A percentile compares a stretch with the other conserved stretches of the same genome.
Evolutionary conservation across 2,329 filamentous ascomycete species (phyloP).

Genomic region (Capronia americana): DNA sequence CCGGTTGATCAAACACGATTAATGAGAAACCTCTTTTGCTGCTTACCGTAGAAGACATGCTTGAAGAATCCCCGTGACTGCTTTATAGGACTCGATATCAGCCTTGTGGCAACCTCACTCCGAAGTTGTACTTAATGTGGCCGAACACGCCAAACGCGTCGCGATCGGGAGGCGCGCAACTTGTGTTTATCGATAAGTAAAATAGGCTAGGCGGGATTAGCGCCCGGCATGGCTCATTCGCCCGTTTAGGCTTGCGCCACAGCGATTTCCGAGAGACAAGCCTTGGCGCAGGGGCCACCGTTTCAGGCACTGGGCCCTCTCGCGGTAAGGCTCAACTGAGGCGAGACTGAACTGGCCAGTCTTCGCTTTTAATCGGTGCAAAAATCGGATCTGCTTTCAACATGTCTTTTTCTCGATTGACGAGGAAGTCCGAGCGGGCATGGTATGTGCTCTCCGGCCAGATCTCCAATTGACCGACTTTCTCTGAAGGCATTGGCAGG

Average conservation of each 20-base stretch:
- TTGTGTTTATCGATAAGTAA: not conserved
- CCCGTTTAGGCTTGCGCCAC: not conserved
- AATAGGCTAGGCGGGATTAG: not conserved
- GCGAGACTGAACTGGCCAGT: not conserved
- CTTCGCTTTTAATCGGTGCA: too few species aligned
- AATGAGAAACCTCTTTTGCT: not conserved
- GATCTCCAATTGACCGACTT: not conserved
- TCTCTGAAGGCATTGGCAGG: not conserved
- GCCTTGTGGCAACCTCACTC: not conserved
- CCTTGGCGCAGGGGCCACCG: not conserved
- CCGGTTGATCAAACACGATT: not conserved
- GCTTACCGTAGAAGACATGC: not conserved
- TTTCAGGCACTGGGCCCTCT: not conserved
- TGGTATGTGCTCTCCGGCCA: not conserved
- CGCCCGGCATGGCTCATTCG: not conserved
- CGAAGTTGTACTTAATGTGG: not conserved
- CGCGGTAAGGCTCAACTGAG: not conserved
- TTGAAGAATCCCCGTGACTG: not conserved
- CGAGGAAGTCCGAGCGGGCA: not conserved
- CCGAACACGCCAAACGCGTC: not conserved
- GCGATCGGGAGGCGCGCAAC: not conserved
- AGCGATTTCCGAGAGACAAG: not conserved
- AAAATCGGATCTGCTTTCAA: not conserved
- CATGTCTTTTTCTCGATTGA: not conserved
- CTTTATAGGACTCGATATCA: not conserved